Conservation (phyloP, 2,329 filamentous ascomycete species). For the Chaetomium sp. region DNA sequence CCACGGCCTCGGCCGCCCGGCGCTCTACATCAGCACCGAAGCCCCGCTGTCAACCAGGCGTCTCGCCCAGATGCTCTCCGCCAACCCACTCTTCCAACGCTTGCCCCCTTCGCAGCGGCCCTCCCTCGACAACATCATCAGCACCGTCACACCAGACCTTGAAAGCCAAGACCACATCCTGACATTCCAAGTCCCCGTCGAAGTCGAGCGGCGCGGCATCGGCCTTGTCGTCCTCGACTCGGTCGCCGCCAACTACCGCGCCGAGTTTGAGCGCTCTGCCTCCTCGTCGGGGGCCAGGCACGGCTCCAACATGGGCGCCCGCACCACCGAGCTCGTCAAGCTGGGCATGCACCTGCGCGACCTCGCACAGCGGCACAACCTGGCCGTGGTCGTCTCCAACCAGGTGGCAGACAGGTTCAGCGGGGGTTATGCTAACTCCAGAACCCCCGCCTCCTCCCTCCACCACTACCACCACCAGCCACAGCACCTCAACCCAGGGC, state of each 20-base stretch:
- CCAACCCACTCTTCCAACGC: constrained; percentile 61
- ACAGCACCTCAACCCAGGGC: background rate
- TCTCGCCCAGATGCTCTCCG: constrained; percentile 73
- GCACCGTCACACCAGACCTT: constrained; percentile 82
- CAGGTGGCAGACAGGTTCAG: constrained; percentile 89
- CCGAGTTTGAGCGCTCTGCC: constrained; percentile 70
- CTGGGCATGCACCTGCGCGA: constrained; percentile 75
- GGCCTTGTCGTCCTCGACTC: constrained; percentile 88
- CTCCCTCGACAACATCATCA: constrained; percentile 75
- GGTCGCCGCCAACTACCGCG: constrained; percentile 92
- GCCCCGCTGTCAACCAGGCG: constrained; percentile 79
- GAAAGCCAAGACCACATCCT: constrained; percentile 96
- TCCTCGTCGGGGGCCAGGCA: constrained; percentile 36
- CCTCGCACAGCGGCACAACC: constrained; percentile 70
- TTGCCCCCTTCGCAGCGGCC: constrained; percentile 45
- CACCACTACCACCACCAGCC: constrained; percentile 8
- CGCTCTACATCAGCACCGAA: constrained; percentile 94
- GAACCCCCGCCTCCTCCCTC: constrained; percentile 24
- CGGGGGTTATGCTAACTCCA: constrained; percentile 7
- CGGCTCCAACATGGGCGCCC: constrained; percentile 67
- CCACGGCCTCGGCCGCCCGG: constrained; percentile 68
- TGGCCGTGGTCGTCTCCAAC: constrained; percentile 90
- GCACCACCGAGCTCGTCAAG: constrained; percentile 74
- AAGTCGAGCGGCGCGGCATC: constrained; percentile 72
- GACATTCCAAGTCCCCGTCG: constrained; percentile 86